These are phyloP conservation scores for Elsinoe ampelina DNA, from an alignment of 2,329 filamentous ascomycete genomes.

Conservation along the genomic window DNA sequence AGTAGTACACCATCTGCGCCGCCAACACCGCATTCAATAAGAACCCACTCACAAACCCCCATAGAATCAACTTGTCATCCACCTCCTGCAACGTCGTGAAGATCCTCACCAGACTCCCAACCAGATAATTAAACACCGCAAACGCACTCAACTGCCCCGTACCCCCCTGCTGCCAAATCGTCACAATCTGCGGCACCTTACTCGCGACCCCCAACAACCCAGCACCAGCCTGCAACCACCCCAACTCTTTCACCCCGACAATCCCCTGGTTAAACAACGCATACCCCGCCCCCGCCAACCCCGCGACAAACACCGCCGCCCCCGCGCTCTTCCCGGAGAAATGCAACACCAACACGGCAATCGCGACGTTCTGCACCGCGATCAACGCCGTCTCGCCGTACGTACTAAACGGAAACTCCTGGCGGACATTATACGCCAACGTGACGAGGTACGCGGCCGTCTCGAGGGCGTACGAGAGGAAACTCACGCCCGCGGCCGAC, in stretches of 20 bases:
- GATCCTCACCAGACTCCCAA: slow-evolving; percentile 84
- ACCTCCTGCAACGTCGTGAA: slow-evolving; percentile 98
- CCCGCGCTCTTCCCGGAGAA: slow-evolving; percentile 61
- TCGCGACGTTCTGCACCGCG: slow-evolving; percentile 82
- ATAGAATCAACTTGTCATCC: slow-evolving; percentile 90
- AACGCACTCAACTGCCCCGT: slow-evolving; percentile 96
- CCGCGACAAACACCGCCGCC: slow-evolving; percentile 71
- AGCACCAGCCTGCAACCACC: slow-evolving; percentile 72
- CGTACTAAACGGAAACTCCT: slow-evolving; percentile 89
- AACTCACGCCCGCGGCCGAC: slow-evolving; percentile 75
- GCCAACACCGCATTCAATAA: slow-evolving; percentile 80
- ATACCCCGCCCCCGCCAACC: slow-evolving; percentile 58
- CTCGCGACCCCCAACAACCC: slow-evolving; percentile 75
- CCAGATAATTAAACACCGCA: slow-evolving; percentile 96
- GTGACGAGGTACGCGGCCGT: slow-evolving; percentile 79
- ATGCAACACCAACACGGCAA: slow-evolving; percentile 75
- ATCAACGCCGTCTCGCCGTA: slow-evolving; percentile 94
- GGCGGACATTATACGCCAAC: slow-evolving; percentile 84
- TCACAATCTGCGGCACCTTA: slow-evolving; percentile 87
- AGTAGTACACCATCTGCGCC: slow-evolving; percentile 90
- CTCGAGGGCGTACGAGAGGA: slow-evolving; percentile 88
- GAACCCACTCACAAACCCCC: slow-evolving; percentile 87
- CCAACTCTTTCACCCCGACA: slow-evolving; percentile 57
- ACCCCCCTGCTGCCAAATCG: slow-evolving; percentile 74
- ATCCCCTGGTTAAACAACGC: slow-evolving; percentile 60